Evolutionary conservation across 352 stramenopile species (phyloP), one percentile per base, ranked within the genome.

Genomic region (Phytophthora rubi): DNA sequence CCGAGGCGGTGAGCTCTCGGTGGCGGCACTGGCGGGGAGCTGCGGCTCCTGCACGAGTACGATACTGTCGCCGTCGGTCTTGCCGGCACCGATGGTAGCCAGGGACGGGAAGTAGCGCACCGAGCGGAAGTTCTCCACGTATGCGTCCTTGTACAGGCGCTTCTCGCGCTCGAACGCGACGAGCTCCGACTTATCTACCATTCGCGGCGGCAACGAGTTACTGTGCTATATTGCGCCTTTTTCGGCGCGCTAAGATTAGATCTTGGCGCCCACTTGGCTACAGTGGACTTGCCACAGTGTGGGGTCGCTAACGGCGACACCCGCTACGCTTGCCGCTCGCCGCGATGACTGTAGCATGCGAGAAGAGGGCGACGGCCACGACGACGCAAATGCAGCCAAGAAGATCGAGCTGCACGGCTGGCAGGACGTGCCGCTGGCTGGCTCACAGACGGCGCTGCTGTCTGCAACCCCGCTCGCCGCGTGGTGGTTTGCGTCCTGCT

Each of bases 41-140:
- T 64, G 62, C 28, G 61, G 45, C 59, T 92, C 81, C 68, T 92
- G 80, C 28, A 90, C 79, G 30, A 91, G 76, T 30, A 91, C 85
- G 75, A 92, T 88, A 66, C 82, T 90, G 53, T 81, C 71, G 33
- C 75, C 79, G 12, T 90, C 70, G 53, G 79, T 71, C 26, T 63
- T 65, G n/a, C 79, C 81, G 8, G 77, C 57, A 26, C 79, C 83
- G 58, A 90, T 84, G 12, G 74, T 73, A 28, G 79, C 80, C 37
- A 91, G 80, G 61, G 82, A 80, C n/a, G 84, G 83, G 71, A 94
- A 94, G 67, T 90, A 76, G 59, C 86, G 83, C 73, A 92, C 80
- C 18, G 82, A 81, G 54, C 82, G 81, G 53, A 91, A 94, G 58
- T 88, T 86, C 52, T 84, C 68, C 30, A 90, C 86, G 55, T 91